Evolutionary conservation across 305 asterid genomes (phyloP).

Genomic region (Plantago coronopus): DNA sequence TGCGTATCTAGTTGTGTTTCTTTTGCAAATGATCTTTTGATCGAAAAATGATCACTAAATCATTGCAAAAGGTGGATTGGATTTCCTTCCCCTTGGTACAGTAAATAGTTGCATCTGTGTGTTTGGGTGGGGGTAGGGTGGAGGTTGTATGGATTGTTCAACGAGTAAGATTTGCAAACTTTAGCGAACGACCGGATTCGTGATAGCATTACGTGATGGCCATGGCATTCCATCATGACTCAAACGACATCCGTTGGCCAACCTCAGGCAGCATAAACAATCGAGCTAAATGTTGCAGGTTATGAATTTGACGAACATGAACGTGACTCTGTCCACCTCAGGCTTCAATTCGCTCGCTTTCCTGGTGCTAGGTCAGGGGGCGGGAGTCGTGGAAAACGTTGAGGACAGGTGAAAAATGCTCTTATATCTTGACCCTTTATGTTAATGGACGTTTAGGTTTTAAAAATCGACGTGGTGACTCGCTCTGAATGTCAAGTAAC

Average conservation of each 20-base stretch:
- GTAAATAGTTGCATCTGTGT: constrained; percentile 1
- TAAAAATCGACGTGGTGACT: constrained; percentile 24
- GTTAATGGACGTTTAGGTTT: constrained; percentile 26
- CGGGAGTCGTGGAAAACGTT: constrained; percentile 69
- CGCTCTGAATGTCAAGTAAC: constrained; percentile 32
- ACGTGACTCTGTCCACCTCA: constrained; percentile 58
- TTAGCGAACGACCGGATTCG: constrained; percentile 18
- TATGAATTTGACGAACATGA: constrained; percentile 76
- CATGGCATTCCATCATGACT: constrained; percentile 23
- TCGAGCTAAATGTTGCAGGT: constrained; percentile 71
- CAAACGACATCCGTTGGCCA: constrained; percentile 29
- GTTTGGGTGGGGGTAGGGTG: background rate
- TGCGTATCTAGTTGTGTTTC: background rate
- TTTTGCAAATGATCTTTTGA: background rate
- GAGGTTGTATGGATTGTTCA: background rate
- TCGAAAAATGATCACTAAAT: background rate
- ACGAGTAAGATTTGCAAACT: constrained; percentile 10
- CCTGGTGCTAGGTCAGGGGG: constrained; percentile 91
- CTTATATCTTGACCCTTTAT: constrained; percentile 26
- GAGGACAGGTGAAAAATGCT: constrained; percentile 65
- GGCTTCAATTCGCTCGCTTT: constrained; percentile 81
- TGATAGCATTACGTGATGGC: constrained; percentile 16
- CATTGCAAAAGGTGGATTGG: background rate
- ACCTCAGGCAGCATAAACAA: constrained; percentile 32
- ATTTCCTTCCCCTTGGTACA: background rate